phyloP scores from a whole-genome alignment of 106 monocot genomes.

The Dioscorea zingiberensis region DNA sequence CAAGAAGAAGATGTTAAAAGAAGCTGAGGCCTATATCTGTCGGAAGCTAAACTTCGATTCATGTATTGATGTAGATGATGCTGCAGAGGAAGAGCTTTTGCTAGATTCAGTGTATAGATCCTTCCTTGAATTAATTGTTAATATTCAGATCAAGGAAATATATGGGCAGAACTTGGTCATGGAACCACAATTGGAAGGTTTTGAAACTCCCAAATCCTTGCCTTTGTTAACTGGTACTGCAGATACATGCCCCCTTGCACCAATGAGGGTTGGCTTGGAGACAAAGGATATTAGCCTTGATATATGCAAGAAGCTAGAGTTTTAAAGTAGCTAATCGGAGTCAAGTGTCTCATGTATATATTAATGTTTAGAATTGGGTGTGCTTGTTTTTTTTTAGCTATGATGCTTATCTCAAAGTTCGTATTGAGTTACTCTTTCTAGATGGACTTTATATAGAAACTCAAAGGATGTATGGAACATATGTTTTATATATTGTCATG shows the following conservation, averaged over 20 bases:
- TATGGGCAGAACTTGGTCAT: conserved; percentile 1
- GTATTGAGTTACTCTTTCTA: too few relatives aligned
- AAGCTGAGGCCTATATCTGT: conserved; percentile 10
- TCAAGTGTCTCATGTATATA: too few relatives aligned
- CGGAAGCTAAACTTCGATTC: conserved; percentile 35
- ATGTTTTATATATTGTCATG: too few relatives aligned
- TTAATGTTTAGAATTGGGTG: too few relatives aligned
- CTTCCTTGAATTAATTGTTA: conserved; percentile 41
- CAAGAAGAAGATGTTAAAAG: conserved; percentile 37
- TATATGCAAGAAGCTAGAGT: conserved; percentile 41
- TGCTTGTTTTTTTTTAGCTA: too few relatives aligned
- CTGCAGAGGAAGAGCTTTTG: conserved; percentile 23
- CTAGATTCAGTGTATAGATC: conserved; percentile 22
- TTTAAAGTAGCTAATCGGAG: conserved; percentile 9
- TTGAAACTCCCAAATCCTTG: conserved; percentile 41
- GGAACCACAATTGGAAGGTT: conserved; percentile 16
- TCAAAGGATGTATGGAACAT: too few relatives aligned
- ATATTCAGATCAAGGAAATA: conserved; percentile 15
- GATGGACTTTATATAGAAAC: too few relatives aligned
- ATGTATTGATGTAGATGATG: conserved; percentile 21
- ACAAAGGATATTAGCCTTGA: conserved; percentile 17
- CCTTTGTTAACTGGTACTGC: conserved; percentile 35
- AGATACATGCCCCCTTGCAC: conserved; percentile 52
- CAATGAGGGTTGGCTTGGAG: conserved; percentile 17
- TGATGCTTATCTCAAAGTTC: too few relatives aligned